Base-by-base conservation (phyloP, 768 basidiomycete species). In the Pisolithus marmoratus region DNA sequence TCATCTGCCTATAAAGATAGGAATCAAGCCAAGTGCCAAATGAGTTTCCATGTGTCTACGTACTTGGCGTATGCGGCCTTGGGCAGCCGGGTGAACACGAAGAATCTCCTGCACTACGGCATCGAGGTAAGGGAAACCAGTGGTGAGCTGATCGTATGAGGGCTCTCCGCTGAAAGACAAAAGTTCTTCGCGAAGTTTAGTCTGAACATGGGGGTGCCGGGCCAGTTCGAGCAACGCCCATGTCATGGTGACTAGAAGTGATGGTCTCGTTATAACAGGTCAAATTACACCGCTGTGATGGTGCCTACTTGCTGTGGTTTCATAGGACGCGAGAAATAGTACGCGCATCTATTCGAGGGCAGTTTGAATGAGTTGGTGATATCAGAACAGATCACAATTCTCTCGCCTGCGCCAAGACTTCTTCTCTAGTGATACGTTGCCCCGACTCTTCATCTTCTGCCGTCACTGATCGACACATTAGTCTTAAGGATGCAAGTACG, bases 31-130 rank as follows among this genome's bases (percentile, higher is more conserved):
- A 24, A 15, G 48, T 27, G 26, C 26, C 8, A 27, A 27, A 49
- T 22, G 31, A 24, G 20, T 7, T 22, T 6, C 5, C 26, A 31
- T 6, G n/a, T 3, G 0, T 11, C 3, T 23, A 58, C 58, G 19
- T 55, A 63, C 59, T 0, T 55, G 0, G 22, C 59, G 55, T 1
- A 22, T 53, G 3, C 27, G 2, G 19, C 71, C 65, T 0, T 22
- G 17, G 15, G 74, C 42, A 0, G 76, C 68, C 8, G 75, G 66
- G 49, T 80, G 76, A 0, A 76, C 38, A 3, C 77, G 68, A 12
- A 79, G 67, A 3, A 63, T 64, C 59, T 80, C 79, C 34, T 72
- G 72, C 1, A 73, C n/a, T n/a, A n/a, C n/a, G n/a, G n/a, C n/a
- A n/a, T n/a, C n/a, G n/a, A n/a, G n/a, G n/a, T n/a, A n/a, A n/a